Percentiles rank a stretch among this genome's conserved stretches.
Evolutionary conservation across 352 stramenopile genomes (phyloP).

Genomic region (Poterioochromonas sp.): DNA sequence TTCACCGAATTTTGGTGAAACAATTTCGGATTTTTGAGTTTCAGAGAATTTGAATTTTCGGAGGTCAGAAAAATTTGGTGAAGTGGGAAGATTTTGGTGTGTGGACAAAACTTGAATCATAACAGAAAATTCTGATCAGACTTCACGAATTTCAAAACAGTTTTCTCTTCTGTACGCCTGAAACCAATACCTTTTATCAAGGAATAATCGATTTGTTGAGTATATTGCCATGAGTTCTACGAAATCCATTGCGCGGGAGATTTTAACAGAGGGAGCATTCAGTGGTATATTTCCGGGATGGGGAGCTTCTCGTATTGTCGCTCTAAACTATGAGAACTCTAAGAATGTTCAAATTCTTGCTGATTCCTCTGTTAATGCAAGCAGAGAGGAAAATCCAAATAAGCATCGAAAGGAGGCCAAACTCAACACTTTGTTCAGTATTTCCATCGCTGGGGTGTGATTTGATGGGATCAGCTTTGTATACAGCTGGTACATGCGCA

Average conservation of each 20-base stretch:
- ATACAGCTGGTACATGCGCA: background rate
- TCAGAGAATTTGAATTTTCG: too few relatives aligned
- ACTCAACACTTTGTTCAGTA: background rate
- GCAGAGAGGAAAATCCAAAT: background rate
- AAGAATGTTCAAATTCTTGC: background rate
- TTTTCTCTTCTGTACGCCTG: too few relatives aligned
- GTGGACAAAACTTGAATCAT: too few relatives aligned
- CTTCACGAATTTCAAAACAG: too few relatives aligned
- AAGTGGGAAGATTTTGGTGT: too few relatives aligned
- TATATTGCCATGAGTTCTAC: background rate
- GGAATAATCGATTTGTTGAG: too few relatives aligned
- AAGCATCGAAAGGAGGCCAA: background rate
- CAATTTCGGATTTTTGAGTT: too few relatives aligned
- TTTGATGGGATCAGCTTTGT: background rate
- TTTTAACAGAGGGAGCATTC: background rate
- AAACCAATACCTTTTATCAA: too few relatives aligned
- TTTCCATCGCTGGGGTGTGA: background rate
- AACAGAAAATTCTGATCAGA: too few relatives aligned
- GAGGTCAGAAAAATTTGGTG: too few relatives aligned
- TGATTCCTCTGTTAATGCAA: background rate
- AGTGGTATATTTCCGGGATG: slow-evolving; percentile 16
- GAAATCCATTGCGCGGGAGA: background rate
- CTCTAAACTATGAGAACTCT: background rate
- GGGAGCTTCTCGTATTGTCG: background rate
- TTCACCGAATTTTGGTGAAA: too few relatives aligned